Evolutionary conservation across 2,329 filamentous ascomycete genomes (phyloP), one percentile per base, ranked within the genome.

Genomic region (Xenosphaeropsis pyriputrescens): DNA sequence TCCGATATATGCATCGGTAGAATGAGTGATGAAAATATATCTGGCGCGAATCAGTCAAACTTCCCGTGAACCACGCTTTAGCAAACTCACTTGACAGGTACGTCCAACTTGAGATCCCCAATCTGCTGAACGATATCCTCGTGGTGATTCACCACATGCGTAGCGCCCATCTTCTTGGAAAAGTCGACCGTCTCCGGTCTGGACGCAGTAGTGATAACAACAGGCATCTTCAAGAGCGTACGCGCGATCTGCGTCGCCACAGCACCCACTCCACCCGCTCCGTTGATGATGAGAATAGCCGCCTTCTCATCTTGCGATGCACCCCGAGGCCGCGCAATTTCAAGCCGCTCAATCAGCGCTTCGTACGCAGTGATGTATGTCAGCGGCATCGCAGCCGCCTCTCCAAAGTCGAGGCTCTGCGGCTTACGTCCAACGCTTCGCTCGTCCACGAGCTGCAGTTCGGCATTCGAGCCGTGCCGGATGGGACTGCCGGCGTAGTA

Each of bases 171-270:
- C 6, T 54, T 45, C 40, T 48, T 58, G 9, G 53, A 57, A 42
- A 60, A 64, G 9, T 47, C 47, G 5, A 43, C 47, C 1, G 59
- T 65, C 48, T 64, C 62, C 7, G 53, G 50, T 15, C 62, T 42
- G 12, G 57, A 62, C 2, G 61, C 56, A 1, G 62, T 65, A 1
- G 62, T 61, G 26, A 65, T 50, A 5, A 64, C 60, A n/a, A 59
- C 55, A 0, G 59, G 60, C 4, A 66, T 41, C 13, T 56, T 50
- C 7, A 64, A 44, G 6, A 62, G 40, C 5, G 51, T 43, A 0
- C 60, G 51, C 1, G 62, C 63, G 38, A 67, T 59, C 46, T 67
- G 63, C 5, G 53, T 59, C 2, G 61, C 61, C 6, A 63, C 55
- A 11, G 55, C 57, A 6, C 63, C 63, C 18, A 66, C 59, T 30